These are phyloP conservation scores for Beta macrorhiza DNA, from an alignment of 179 eudicot genomes.

Conservation along the genomic window DNA sequence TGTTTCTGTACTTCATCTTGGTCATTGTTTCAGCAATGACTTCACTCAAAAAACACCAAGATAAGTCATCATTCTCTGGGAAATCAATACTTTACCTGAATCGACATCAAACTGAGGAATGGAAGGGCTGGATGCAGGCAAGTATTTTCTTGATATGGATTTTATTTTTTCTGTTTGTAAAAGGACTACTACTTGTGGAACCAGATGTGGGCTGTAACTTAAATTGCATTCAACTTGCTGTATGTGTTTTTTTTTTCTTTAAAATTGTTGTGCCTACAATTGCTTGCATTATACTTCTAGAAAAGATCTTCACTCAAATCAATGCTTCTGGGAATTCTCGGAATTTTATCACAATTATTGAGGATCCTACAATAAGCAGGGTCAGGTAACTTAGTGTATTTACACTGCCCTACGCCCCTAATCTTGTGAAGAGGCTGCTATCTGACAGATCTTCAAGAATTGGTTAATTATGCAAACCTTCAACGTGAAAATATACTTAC, in stretches of 20 bases:
- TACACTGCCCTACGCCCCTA: neutral
- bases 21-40: constrained; percentile 86
- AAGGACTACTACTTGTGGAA: neutral
- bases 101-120: constrained; percentile 98
- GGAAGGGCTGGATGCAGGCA: constrained; percentile 99
- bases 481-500: too few relatives aligned
- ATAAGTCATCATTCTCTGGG: constrained; percentile 90
- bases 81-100: constrained; percentile 83
- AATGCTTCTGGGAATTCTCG: neutral
- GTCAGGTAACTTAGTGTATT: neutral
- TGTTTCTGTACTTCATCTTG: constrained; percentile 77
- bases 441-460: neutral
- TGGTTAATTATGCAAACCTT: neutral
- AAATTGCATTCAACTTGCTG: constrained; percentile 2
- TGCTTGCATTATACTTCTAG: neutral
- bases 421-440: too few relatives aligned
- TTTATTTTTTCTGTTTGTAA: constrained; percentile 2
- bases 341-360: neutral
- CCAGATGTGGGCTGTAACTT: neutral
- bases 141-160: constrained; percentile 22
- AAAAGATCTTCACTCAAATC: neutral
- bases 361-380: neutral
- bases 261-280: neutral
- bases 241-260: neutral
- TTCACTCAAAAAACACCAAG: constrained; percentile 86